Evolutionary conservation across 2,329 filamentous ascomycete species (phyloP).

Genomic region (Westerdykella ornata): DNA sequence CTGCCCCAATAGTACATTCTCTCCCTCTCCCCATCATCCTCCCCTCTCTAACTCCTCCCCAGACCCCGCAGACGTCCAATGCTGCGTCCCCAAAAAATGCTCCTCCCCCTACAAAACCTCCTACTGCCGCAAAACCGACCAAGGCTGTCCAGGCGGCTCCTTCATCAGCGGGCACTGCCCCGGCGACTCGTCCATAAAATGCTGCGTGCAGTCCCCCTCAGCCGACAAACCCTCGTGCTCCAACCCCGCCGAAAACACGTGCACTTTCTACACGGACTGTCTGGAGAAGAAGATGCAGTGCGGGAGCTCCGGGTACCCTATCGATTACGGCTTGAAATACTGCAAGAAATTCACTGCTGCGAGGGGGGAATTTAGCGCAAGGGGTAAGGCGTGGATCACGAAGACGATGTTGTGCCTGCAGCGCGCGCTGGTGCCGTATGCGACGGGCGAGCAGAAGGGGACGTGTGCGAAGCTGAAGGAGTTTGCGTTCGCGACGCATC

Average conservation of each 20-base stretch:
- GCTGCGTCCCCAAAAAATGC: conserved; percentile 8
- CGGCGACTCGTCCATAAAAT: conserved; percentile 3
- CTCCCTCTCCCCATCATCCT: background rate
- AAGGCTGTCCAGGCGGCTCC: conserved; percentile 4
- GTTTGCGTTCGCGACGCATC: conserved; percentile 7
- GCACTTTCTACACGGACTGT: conserved; percentile 20
- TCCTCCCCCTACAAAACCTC: conserved; percentile 4
- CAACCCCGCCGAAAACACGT: conserved; percentile 16
- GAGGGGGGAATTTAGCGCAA: conserved; percentile 7
- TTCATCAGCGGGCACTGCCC: conserved; percentile 5
- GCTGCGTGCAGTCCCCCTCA: conserved; percentile 5
- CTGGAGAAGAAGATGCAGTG: conserved; percentile 5
- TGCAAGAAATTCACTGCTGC: conserved; percentile 17
- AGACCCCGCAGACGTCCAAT: conserved; percentile 3
- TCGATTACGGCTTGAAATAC: conserved; percentile 21
- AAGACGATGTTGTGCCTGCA: conserved; percentile 26
- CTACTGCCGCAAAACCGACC: conserved; percentile 4
- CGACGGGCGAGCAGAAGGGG: conserved; percentile 4
- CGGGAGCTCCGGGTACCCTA: conserved; percentile 4
- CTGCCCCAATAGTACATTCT: conserved; percentile 3
- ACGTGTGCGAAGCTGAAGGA: conserved; percentile 5
- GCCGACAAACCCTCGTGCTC: conserved; percentile 6
- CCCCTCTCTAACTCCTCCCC: background rate
- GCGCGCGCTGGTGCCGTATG: conserved; percentile 16
- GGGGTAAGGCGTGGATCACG: conserved; percentile 21